These are phyloP conservation scores for Turnera subulata DNA, from an alignment of 345 rosid genomes.

Conservation along the genomic window DNA sequence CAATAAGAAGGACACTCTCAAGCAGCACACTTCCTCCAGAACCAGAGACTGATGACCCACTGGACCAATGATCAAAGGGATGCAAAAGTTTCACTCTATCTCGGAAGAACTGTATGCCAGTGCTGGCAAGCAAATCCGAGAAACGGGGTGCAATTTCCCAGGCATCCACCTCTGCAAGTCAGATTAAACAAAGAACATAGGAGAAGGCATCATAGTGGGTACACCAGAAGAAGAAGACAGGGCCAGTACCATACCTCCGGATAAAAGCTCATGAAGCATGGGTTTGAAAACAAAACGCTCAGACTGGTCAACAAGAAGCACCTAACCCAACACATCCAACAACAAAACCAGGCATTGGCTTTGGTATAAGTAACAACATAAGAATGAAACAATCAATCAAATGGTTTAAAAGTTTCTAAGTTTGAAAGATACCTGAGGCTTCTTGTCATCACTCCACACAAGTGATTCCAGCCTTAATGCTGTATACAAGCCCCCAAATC, in stretches of 20 bases:
- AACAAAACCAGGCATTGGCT: background rate
- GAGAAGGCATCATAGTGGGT: too few species aligned
- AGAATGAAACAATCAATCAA: background rate
- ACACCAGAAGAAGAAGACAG: background rate
- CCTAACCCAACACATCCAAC: conserved; percentile 42
- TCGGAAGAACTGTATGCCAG: conserved; percentile 64
- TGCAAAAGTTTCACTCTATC: conserved; percentile 71
- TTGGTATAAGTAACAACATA: background rate
- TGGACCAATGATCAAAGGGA: conserved; percentile 56
- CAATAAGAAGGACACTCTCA: conserved; percentile 70
- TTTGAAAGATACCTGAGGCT: conserved; percentile 38
- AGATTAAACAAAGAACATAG: background rate
- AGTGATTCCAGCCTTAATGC: conserved; percentile 92
- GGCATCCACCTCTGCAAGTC: conserved; percentile 74
- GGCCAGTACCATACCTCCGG: conserved; percentile 72
- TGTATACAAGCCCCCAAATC: conserved; percentile 90
- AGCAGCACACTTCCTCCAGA: conserved; percentile 81
- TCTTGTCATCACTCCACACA: conserved; percentile 78
- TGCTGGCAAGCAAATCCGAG: conserved; percentile 73
- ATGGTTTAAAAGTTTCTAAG: background rate
- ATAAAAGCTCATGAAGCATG: conserved; percentile 84
- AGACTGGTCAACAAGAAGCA: conserved; percentile 88
- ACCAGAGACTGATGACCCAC: conserved; percentile 40
- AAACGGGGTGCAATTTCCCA: conserved; percentile 99
- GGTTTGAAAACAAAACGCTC: conserved; percentile 96